Percentiles rank a stretch among this genome's conserved stretches.
Evolutionary conservation across 2,329 filamentous ascomycete genomes (phyloP).

Genomic region (Trichoderma gracile): DNA sequence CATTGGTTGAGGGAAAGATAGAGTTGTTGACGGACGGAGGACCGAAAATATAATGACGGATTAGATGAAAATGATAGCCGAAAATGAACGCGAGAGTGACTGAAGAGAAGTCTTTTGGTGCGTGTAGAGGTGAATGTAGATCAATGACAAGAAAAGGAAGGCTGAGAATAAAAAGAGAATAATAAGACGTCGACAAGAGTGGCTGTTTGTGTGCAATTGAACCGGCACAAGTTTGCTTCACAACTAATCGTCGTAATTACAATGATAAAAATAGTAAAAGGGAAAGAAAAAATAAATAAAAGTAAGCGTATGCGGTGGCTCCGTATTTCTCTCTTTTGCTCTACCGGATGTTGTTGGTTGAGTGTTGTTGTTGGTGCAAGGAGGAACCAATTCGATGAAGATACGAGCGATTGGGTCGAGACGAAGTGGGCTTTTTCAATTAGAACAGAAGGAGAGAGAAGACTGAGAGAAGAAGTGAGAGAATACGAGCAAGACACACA

Average conservation of each 20-base stretch:
- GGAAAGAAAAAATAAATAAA: too few species aligned
- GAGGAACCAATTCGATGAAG: slow-evolving; percentile 6
- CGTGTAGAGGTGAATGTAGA: background rate
- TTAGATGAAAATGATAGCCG: background rate
- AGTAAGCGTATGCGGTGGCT: background rate
- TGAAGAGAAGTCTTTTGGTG: too few species aligned
- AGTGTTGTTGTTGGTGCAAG: slow-evolving; percentile 11
- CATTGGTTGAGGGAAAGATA: slow-evolving; percentile 11
- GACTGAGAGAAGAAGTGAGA: background rate
- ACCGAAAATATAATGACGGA: too few species aligned
- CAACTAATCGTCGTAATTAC: background rate
- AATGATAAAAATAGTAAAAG: background rate
- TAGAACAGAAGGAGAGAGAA: background rate
- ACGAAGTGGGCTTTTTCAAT: background rate
- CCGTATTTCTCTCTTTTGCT: background rate
- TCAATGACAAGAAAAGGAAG: background rate
- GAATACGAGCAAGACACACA: background rate
- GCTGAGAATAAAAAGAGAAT: background rate
- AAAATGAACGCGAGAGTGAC: background rate
- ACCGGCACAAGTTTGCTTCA: background rate
- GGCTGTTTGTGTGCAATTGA: background rate
- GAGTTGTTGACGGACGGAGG: background rate
- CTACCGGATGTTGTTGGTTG: slow-evolving; percentile 13
- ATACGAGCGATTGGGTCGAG: slow-evolving; percentile 1
- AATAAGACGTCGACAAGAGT: background rate